Evolutionary conservation across 148 eudicot genomes (phyloP).

Genomic region (Nepenthes mirabilis): DNA sequence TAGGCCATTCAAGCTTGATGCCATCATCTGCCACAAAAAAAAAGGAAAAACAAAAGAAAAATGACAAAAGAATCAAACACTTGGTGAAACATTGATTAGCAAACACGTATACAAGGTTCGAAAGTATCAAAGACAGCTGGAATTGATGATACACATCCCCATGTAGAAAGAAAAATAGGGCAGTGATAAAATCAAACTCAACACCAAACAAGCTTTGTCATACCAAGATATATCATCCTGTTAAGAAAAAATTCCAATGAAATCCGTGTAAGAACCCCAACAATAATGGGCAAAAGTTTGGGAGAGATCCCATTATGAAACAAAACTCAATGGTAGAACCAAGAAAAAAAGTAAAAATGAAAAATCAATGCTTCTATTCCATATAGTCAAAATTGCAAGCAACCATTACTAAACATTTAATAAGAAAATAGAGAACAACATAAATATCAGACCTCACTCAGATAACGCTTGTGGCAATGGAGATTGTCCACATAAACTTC

Average conservation of each 20-base stretch:
- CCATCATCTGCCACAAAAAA: conserved; percentile 63
- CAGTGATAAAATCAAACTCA: not conserved
- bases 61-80: not conserved
- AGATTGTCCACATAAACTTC: conserved; percentile 91
- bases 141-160: no score
- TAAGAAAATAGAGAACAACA: no score
- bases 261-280: no score
- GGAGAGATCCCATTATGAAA: not conserved
- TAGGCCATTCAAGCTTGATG: conserved; percentile 88
- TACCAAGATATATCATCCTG: no score
- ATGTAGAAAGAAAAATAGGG: not conserved
- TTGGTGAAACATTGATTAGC: not conserved
- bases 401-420: no score
- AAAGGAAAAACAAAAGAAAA: not conserved
- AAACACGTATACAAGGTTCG: not conserved
- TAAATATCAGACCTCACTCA: conserved; percentile 47
- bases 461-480: conserved; percentile 88
- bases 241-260: no score
- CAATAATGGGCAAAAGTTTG: not conserved
- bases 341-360: not conserved
- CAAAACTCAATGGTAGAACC: not conserved
- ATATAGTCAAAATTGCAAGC: no score
- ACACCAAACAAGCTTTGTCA: no score
- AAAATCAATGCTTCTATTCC: no score
- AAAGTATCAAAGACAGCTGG: no score